phyloP scores from a whole-genome alignment of 164 flowering plant species.

The Magnolia changhungtana region DNA sequence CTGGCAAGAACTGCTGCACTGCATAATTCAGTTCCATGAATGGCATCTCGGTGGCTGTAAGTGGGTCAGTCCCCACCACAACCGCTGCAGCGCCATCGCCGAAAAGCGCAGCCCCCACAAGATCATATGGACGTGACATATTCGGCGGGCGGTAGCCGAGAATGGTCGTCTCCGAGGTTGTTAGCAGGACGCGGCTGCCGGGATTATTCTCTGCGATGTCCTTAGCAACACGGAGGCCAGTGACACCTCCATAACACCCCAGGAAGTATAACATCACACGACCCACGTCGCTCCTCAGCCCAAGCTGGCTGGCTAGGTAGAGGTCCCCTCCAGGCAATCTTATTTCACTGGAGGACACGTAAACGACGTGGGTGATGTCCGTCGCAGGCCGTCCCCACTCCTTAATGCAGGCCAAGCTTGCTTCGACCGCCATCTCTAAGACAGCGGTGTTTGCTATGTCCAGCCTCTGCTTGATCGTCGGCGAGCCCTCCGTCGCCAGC shows the following conservation, averaged over 20 bases:
- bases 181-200: slow-evolving; percentile 55
- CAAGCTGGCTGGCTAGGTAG: slow-evolving; percentile 49
- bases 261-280: slow-evolving; percentile 71
- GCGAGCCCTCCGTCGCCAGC: slow-evolving; percentile 51
- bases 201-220: slow-evolving; percentile 78
- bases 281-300: slow-evolving; percentile 43
- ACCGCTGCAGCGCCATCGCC: slow-evolving; percentile 77
- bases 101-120: slow-evolving; percentile 70
- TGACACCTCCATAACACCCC: slow-evolving; percentile 69
- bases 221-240: slow-evolving; percentile 64
- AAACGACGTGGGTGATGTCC: slow-evolving; percentile 63
- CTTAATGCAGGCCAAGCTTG: slow-evolving; percentile 52
- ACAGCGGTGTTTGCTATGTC: slow-evolving; percentile 63
- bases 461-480: slow-evolving; percentile 58
- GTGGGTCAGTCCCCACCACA: slow-evolving; percentile 49
- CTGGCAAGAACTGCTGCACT: slow-evolving; percentile 58
- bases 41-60: slow-evolving; percentile 30
- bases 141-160: slow-evolving; percentile 66
- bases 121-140: slow-evolving; percentile 57
- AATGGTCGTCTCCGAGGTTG: slow-evolving; percentile 66
- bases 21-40: slow-evolving; percentile 60
- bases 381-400: slow-evolving; percentile 58
- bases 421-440: slow-evolving; percentile 54
- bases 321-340: slow-evolving; percentile 70
- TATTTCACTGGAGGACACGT: slow-evolving; percentile 65